Evolutionary conservation across 495 filamentous ascomycete species (phyloP).

Genomic region (Trichoderma virens): DNA sequence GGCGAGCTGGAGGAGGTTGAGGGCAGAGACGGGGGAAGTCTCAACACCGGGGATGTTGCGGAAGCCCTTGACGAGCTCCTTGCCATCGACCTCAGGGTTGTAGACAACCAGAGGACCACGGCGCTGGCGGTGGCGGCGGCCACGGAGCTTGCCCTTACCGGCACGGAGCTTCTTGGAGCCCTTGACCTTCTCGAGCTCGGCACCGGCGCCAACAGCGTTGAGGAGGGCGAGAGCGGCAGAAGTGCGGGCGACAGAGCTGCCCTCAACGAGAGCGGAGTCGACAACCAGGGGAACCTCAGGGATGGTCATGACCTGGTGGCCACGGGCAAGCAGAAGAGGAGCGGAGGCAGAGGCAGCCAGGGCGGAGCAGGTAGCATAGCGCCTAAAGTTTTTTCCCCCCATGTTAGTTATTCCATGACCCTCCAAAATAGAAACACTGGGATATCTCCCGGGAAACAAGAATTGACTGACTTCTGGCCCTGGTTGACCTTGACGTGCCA

Average conservation of each 20-base stretch:
- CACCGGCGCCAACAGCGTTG: conserved; percentile 78
- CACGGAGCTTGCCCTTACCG: conserved; percentile 95
- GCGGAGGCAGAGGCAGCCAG: conserved; percentile 92
- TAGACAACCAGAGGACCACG: conserved; percentile 96
- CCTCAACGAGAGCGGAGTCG: conserved; percentile 77
- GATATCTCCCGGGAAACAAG: background rate
- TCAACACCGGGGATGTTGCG: conserved; percentile 98
- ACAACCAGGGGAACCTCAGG: conserved; percentile 96
- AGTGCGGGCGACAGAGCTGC: conserved; percentile 74
- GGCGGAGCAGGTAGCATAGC: conserved; percentile 95
- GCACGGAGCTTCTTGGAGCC: conserved; percentile 88
- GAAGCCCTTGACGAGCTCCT: conserved; percentile 83
- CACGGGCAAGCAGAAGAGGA: conserved; percentile 90
- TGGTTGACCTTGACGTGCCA: conserved; percentile 99
- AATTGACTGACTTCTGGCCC: conserved; percentile 74
- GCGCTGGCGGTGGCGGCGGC: conserved; percentile 91
- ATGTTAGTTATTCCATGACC: conserved; percentile 14
- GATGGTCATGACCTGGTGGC: conserved; percentile 86
- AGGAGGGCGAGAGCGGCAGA: conserved; percentile 78
- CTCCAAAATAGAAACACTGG: background rate
- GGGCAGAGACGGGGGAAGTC: conserved; percentile 85
- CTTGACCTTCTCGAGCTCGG: conserved; percentile 90
- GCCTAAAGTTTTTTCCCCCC: conserved; percentile 50
- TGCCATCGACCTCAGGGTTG: conserved; percentile 86
- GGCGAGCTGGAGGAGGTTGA: conserved; percentile 98